Evolutionary conservation across 768 basidiomycete species (phyloP).

Genomic region (Paxillus rubicundulus): DNA sequence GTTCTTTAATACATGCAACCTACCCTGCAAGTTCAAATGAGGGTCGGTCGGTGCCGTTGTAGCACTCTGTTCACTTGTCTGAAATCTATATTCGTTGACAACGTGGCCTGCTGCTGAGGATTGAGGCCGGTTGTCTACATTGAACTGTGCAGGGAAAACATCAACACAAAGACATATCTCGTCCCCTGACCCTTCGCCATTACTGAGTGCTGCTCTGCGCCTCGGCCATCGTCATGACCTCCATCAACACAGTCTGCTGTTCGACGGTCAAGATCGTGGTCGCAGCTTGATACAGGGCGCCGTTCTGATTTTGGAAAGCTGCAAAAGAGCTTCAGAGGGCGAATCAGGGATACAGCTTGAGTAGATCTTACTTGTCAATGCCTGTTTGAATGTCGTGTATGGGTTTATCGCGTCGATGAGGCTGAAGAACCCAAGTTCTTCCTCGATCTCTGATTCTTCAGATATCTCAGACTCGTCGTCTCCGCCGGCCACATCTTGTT

Average conservation of each 20-base stretch:
- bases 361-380: constrained; percentile 62
- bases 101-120: too few relatives aligned
- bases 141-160: not conserved
- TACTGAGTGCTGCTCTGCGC: constrained; percentile 14
- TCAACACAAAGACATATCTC: not conserved
- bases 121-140: not conserved
- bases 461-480: constrained; percentile 40
- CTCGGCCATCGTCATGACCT: constrained; percentile 76
- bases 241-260: constrained; percentile 80
- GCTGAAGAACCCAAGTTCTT: constrained; percentile 85
- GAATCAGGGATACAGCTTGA: not conserved
- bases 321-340: constrained; percentile 5
- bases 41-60: too few relatives aligned
- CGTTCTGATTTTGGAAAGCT: constrained; percentile 79
- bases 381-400: constrained; percentile 75
- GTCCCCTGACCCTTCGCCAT: not conserved
- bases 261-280: constrained; percentile 72
- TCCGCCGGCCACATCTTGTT: constrained; percentile 31
- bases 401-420: constrained; percentile 78
- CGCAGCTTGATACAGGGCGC: constrained; percentile 61
- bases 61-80: too few relatives aligned
- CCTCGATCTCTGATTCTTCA: constrained; percentile 64
- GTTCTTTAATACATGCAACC: too few relatives aligned
- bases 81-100: too few relatives aligned
- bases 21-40: too few relatives aligned